Evolutionary conservation across 306 rosid species (phyloP), one percentile per base, ranked within the genome.

Genomic region (Quercus suber): DNA sequence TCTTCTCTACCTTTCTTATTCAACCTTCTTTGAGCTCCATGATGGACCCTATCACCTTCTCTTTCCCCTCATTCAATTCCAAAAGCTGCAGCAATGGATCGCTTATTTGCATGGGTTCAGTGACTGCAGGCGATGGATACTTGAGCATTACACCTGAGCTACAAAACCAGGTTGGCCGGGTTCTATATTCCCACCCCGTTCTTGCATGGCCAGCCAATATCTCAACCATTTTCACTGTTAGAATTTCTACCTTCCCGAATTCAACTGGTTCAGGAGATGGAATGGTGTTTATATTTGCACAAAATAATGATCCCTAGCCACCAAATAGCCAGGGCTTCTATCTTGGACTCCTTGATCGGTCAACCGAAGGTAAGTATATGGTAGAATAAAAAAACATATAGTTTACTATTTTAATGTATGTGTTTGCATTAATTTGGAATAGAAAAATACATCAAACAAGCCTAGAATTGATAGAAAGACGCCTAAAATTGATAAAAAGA

Each of bases 101-200:
- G 35, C 55, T 90, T 3, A 59, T 90, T 25, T 90, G 92, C 72
- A 90, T 86, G 94, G 92, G 90, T 0, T 84, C 90, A 9, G 89
- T 82, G 51, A 86, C 80, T 28, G 55, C 86, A 14, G 85, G 80
- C 0, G 60, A 81, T 72, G 90, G 89, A 15, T 76, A 74, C 53
- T 14, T 90, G 72, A 90, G 77, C 69, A 89, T 84, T n/a, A 88
- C 90, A 17, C 83, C 92, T 3, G 89, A 90, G 61, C 83, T 86
- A 78, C 78, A 69, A 70, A 78, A 86, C 78, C 73, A 76, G 69
- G 77, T 88, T 19, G 91, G 94, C 1, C 60, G 89, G 79, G 90
- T 86, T 51, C 25, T 88, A 72, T 86, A 90, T 53, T 76, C 79
- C 21, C 68, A 59, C 70, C 84, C 84, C 0, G 80, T 90, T 55